Base-by-base conservation (phyloP, 2,329 filamentous ascomycete genomes). In the Trichoderma cornu-damae region DNA sequence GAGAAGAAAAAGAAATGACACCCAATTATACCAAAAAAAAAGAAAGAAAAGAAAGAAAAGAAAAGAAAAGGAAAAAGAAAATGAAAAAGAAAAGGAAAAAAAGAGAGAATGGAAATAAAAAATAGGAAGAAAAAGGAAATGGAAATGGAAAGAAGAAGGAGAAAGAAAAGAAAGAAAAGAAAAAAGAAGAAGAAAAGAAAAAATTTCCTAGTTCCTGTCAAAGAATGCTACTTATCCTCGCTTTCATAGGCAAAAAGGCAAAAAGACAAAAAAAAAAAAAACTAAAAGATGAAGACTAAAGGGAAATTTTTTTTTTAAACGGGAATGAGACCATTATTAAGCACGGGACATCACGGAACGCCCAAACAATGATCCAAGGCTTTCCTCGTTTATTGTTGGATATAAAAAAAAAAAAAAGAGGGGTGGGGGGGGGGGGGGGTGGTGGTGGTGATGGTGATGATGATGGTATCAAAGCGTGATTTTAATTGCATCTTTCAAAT, bases 401-500 rank as follows among this genome's bases (percentile, higher is more conserved):
- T 8, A 7, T 12, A 9, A 26, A 24, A 38, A 28, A 22, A n/a
- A 24, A n/a, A 6, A 16, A 40, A 40, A 42, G 4, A 12, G 38
- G 38, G 38, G 24, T 42, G 38, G 18, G n/a, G 6, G 9, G n/a
- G n/a, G n/a, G n/a, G n/a, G n/a, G n/a, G n/a, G n/a, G n/a, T n/a
- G n/a, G n/a, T n/a, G n/a, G n/a, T n/a, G n/a, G n/a, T n/a, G n/a
- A n/a, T n/a, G n/a, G n/a, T 22, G 16, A 5, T 18, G 18, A 34
- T 9, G 30, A 14, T 20, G 14, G 32, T 35, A 7, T 59, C 59
- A 90, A 44, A 91, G 71, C 51, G 84, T 84, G 43, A 94, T 87
- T 69, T 86, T 85, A 64, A 78, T 81, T 6, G 91, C 90, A 55
- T 96, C 90, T 63, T 83, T 85, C 1, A 88, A 77, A 62, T 86